Base-by-base conservation (phyloP, 441 rosid species). In the Dalechampia spathulata region DNA sequence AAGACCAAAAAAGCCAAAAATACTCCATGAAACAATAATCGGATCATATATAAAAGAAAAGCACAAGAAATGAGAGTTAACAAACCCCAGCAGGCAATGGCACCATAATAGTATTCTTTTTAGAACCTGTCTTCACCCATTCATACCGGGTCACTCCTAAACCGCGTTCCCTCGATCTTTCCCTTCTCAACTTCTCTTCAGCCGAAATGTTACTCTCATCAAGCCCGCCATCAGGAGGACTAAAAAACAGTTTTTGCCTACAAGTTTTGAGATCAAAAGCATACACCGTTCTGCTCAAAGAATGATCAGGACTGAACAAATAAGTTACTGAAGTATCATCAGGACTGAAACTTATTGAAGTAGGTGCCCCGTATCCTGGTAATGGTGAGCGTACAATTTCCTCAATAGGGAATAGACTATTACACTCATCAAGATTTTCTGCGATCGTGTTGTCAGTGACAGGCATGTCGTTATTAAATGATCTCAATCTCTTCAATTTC, bases 31-130 rank as follows among this genome's bases (percentile, higher is more conserved):
- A 6, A 45, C 22, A 30, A 6, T 12, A 46, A 46, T 6, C 21
- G 32, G 13, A 1, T 12, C 16, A 28, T 49, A 9, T 11, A 22
- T 30, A 30, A 30, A 3, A 30, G 5, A 30, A 30, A 8, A 55
- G 53, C 47, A 36, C 36, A 53, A 17, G 57, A 57, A 64, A 65
- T 16, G 34, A 44, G 28, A 44, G 53, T 50, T 52, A 66, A 80
- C 83, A 40, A 61, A 92, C 99, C 96, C 99, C 99, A 0, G 78
- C 77, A 60, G 96, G 97, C 75, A 92, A 75, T 54, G 99, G 99
- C 64, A 92, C 96, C 74, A 92, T 75, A 23, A 92, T 78, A 8
- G 69, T 68, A 60, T 80, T 85, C 84, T 74, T 85, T 72, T 81
- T 85, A 4, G 71, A 61, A 73, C 75, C 69, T 5, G 87, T 74